A percentile compares a stretch with the other conserved stretches of the same genome.
Evolutionary conservation across 306 rosid species (phyloP).

Genomic region (Dryas octopetala): DNA sequence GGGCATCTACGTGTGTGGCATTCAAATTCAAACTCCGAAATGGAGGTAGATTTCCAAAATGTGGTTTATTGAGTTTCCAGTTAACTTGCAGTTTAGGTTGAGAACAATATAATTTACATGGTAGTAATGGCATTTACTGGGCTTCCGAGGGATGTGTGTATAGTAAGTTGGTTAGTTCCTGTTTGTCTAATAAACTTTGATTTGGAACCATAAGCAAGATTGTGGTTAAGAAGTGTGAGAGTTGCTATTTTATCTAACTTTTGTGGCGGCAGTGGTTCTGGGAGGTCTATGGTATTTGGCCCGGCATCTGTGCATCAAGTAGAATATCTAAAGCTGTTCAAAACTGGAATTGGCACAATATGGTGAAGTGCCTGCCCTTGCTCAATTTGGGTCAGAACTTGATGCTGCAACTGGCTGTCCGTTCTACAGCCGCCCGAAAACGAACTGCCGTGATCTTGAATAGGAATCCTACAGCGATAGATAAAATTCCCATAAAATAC

Average conservation of each 20-base stretch:
- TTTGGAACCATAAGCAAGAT: background rate
- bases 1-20: background rate
- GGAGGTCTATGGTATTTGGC: background rate
- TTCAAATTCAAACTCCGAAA: background rate
- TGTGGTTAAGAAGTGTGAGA: background rate
- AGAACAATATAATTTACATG: background rate
- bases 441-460: too few relatives aligned
- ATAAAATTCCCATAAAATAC: too few relatives aligned
- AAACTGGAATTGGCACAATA: too few relatives aligned
- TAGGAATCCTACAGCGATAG: too few relatives aligned
- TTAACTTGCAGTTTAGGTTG: background rate
- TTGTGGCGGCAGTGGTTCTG: background rate
- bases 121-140: background rate
- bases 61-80: background rate
- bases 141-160: too few relatives aligned
- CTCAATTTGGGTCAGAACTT: too few relatives aligned
- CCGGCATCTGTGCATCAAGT: background rate
- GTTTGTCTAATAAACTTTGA: background rate
- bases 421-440: too few relatives aligned
- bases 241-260: background rate
- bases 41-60: constrained; percentile 5
- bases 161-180: background rate
- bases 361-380: too few relatives aligned
- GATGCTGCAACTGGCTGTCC: too few relatives aligned
- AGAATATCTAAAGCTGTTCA: background rate